Percentiles rank a stretch among this genome's conserved stretches.
Conservation (phyloP, 2,329 filamentous ascomycete genomes). For the Neofusicoccum laricinum region DNA sequence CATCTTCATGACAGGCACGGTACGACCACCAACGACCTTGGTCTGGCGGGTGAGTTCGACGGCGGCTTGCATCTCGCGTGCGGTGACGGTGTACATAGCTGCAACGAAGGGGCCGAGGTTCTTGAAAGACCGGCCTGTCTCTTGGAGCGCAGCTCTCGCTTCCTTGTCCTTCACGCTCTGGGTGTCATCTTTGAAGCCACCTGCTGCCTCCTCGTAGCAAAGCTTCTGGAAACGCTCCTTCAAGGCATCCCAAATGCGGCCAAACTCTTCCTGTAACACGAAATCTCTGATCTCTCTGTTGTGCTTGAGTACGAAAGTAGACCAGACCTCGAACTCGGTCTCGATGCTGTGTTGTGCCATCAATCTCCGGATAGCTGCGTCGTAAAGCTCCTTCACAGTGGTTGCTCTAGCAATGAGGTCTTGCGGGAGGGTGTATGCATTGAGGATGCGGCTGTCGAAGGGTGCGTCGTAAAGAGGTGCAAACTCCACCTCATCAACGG, state of each 20-base stretch:
- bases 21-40: conserved; percentile 37
- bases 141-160: conserved; percentile 28
- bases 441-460: conserved; percentile 75
- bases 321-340: conserved; percentile 91
- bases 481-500: conserved; percentile 67
- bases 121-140: conserved; percentile 53
- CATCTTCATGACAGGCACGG: conserved; percentile 37
- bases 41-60: conserved; percentile 49
- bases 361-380: conserved; percentile 70
- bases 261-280: conserved; percentile 82
- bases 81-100: conserved; percentile 84
- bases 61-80: conserved; percentile 63
- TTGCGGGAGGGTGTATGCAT: conserved; percentile 56
- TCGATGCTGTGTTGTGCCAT: conserved; percentile 81
- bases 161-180: background rate
- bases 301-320: conserved; percentile 76
- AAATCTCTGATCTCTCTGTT: conserved; percentile 73
- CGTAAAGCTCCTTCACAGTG: conserved; percentile 73
- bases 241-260: conserved; percentile 62
- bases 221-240: conserved; percentile 66
- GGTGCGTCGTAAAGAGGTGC: conserved; percentile 65
- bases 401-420: conserved; percentile 57
- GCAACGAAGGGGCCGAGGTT: conserved; percentile 70
- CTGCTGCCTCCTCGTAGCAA: conserved; percentile 62
- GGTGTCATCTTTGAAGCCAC: conserved; percentile 54